Conservation (phyloP, 257 asterid genomes). For the Marsdenia floribunda region DNA sequence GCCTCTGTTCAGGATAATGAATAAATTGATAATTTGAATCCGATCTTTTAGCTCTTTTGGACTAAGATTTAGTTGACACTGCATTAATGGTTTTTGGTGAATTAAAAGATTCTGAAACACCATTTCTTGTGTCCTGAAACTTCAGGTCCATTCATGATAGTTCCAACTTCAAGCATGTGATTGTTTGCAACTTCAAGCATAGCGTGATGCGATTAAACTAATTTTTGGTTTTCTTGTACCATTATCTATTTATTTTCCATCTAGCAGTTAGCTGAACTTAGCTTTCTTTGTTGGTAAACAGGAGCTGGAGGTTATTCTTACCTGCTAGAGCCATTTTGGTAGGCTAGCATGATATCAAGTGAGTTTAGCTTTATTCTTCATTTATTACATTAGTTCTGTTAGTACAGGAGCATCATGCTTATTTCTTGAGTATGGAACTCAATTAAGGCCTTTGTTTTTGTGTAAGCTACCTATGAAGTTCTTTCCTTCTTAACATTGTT, state of each 20-base stretch:
- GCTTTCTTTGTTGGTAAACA: constrained; percentile 20
- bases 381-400: not conserved
- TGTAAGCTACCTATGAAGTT: not conserved
- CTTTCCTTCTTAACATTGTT: not conserved
- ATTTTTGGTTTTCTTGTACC: not conserved
- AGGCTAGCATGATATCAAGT: constrained; percentile 88
- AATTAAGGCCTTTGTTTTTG: not conserved
- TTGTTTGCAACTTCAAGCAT: not conserved
- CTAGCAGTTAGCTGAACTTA: not conserved
- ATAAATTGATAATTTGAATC: too few relatives aligned
- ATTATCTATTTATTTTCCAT: not conserved
- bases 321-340: constrained; percentile 83
- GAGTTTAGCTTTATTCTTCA: constrained; percentile 22
- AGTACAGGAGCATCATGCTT: not conserved
- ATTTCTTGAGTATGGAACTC: not conserved
- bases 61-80: too few relatives aligned
- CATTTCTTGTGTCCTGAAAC: not conserved
- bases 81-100: too few relatives aligned
- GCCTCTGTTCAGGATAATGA: too few relatives aligned
- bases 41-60: too few relatives aligned
- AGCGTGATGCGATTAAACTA: not conserved
- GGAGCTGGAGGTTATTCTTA: constrained; percentile 87
- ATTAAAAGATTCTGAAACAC: not conserved
- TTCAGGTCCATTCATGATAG: not conserved
- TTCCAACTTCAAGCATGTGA: not conserved